A percentile compares a stretch with the other conserved stretches of the same genome.
Evolutionary conservation across 306 rosid species (phyloP).

Genomic region (Delonix regia): DNA sequence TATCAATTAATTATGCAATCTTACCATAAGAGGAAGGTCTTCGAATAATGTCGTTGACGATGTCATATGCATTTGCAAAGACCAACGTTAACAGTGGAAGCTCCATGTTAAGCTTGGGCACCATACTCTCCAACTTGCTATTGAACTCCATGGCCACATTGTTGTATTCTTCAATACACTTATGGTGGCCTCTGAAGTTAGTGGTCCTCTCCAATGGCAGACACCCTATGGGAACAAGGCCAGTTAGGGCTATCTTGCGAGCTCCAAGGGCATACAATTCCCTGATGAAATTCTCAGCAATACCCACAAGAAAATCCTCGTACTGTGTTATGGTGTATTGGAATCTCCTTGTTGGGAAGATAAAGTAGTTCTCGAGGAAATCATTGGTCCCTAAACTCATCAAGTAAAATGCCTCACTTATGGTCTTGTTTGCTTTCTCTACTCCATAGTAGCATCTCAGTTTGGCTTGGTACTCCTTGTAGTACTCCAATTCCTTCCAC

Average conservation of each 20-base stretch:
- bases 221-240: not conserved
- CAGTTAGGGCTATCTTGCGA: not conserved
- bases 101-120: not conserved
- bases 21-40: not conserved
- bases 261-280: not conserved
- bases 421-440: constrained; percentile 39
- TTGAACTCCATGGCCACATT: not conserved
- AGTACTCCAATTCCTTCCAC: constrained; percentile 47
- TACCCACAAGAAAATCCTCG: not conserved
- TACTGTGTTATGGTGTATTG: constrained; percentile 36
- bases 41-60: not conserved
- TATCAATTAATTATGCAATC: not conserved
- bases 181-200: not conserved
- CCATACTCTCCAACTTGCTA: not conserved
- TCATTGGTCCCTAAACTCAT: constrained; percentile 55
- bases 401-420: constrained; percentile 40
- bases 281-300: constrained; percentile 1
- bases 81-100: not conserved
- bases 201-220: not conserved
- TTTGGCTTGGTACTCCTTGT: constrained; percentile 47
- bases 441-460: constrained; percentile 36
- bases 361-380: constrained; percentile 43
- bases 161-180: not conserved
- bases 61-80: not conserved
- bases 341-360: constrained; percentile 24